Evolutionary conservation across 2,329 filamentous ascomycete species (phyloP), one percentile per base, ranked within the genome.

Genomic region (Fusarium nisikadoi): DNA sequence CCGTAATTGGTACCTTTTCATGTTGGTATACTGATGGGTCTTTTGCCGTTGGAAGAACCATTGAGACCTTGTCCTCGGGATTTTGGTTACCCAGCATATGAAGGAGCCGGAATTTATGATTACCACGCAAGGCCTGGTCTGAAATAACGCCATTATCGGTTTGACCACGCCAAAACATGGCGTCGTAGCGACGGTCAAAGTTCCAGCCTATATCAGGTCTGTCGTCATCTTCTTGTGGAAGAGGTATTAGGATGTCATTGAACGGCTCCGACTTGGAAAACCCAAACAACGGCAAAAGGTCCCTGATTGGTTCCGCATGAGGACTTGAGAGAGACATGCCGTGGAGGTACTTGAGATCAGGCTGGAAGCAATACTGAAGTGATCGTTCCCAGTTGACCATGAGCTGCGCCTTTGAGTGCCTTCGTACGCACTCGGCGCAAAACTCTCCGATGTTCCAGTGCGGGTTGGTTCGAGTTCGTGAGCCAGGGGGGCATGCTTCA

Each of bases 201-300:
- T 78, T 79, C 72, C 81, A 81, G 31, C 76, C 77, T 9, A 83
- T 75, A 38, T 85, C 83, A 1, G 85, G 83, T 7, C 86, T 81
- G 3, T 86, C 84, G 19, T 70, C 66, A 27, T 72, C 65, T 19
- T 31, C 88, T 86, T 65, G 59, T 57, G 74, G 86, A 84, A 89
- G 77, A 0, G 94, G 93, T 57, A 94, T 92, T 27, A 95, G 81
- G 38, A 97, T 93, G 78, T 97, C 94, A 70, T 87, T 89, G 81
- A 93, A 95, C 8, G 90, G 90, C 47, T 88, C 85, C 3, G 91
- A 89, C 75, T 94, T 94, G 53, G 90, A 91, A 64, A 92, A 87
- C 69, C 93, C 93, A 81, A 96, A 96, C 16, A 96, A 84, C 0
- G 94, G 94, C 5, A 92, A 81, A 8, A 96, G 84, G 25, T 91